Evolutionary conservation across 1,284 basidiomycete species (phyloP), one percentile per base, ranked within the genome.

Genomic region (Rhodofomes roseus): DNA sequence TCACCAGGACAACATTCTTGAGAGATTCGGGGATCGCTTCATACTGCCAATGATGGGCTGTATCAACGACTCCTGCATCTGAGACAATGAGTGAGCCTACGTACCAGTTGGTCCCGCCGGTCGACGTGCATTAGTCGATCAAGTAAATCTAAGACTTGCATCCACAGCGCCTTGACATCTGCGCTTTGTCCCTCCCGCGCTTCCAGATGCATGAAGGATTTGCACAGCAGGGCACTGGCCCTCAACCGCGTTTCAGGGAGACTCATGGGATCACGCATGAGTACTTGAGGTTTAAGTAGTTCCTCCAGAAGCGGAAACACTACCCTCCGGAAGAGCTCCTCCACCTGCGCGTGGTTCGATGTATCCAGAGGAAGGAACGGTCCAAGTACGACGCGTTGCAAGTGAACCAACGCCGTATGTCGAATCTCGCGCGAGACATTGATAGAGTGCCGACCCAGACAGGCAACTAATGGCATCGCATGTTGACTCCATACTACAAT

Each of bases 1-100:
- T 96, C 48, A 99, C 97, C 55, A 99, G 83, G 25, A 99, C 76
- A 36, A 98, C 92, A 72, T 99, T 99, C 77, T 99, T 99, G 65
- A 99, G 81, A 6, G 95, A 96, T 75, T 99, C 97, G 0, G 93
- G 93, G 29, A 98, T 84, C 0, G 96, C 95, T 73, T 99, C 96
- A 69, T 90, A 89, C 94, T 96, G 25, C 2, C 5, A 20, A 23
- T 18, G 23, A 25, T 25, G 11, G 39, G n/a, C n/a, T n/a, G n/a
- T n/a, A n/a, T n/a, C n/a, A n/a, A n/a, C n/a, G n/a, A n/a, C n/a
- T n/a, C n/a, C n/a, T n/a, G n/a, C n/a, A n/a, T n/a, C n/a, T n/a
- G n/a, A n/a, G n/a, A n/a, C n/a, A n/a, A n/a, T n/a, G n/a, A n/a
- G n/a, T n/a, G n/a, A n/a, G n/a, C n/a, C 54, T 50, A 82, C 91